Base-by-base conservation (phyloP, 2,329 filamentous ascomycete species). In the Aspergillus sp. region DNA sequence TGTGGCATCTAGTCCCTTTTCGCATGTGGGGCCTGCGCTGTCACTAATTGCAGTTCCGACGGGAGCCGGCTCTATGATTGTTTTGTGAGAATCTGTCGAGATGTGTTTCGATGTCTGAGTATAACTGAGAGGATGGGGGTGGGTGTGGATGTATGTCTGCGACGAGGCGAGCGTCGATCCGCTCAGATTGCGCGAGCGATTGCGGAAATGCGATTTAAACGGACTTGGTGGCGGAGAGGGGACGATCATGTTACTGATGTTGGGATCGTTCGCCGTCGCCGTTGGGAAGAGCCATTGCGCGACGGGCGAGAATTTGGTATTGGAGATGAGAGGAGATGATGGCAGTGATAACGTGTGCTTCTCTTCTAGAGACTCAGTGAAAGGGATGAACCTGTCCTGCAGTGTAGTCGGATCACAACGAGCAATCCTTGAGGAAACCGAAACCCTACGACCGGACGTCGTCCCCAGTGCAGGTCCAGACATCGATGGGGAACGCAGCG, bases 131-230 rank as follows among this genome's bases (percentile, higher is more conserved):
- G 19, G 19, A 19, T 19, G 5, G 51, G 43, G 9, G 48, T 46
- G 1, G 49, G 54, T 2, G 53, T 58, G 42, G 55, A 59, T 9
- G 52, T 58, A 30, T n/a, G 34, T 6, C 29, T 27, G 10, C 19
- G 56, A 57, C 2, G 63, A 66, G 27, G 55, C 55, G 39, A 65
- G 41, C 2, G 66, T 69, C 4, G 65, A 65, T 9, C 61, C 63
- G 45, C 66, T 69, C 10, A 67, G 42, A 1, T 62, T 68, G 29
- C 63, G 66, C 19, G 5, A 6, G 30, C 30, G 30, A 32, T 32
- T 5, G 30, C 30, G 30, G 30, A 57, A 43, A 56, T 54, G 40
- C 57, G 57, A 33, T 61, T 57, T 52, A 57, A 54, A n/a, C 44
- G 58, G 58, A 3, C 52, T 46, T 6, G 52, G 44, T 5, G 53